Evolutionary conservation across 768 basidiomycete genomes (phyloP).

Genomic region (Aureoboletus auriporus): DNA sequence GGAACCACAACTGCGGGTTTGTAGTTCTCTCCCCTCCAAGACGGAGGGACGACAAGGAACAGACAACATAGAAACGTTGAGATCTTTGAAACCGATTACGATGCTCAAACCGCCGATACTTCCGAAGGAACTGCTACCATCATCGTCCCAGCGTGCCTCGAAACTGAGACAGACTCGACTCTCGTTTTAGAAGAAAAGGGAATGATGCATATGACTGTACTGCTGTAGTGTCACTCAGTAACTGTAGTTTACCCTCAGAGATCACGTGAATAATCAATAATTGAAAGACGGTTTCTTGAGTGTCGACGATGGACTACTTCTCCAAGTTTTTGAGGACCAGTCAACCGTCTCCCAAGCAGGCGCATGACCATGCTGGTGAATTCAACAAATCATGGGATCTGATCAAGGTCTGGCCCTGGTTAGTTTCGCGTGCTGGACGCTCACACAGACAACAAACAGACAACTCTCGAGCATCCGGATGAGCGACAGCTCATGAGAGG

Average conservation of each 20-base stretch:
- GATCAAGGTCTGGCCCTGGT: conserved; percentile 52
- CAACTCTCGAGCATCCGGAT: conserved; percentile 82
- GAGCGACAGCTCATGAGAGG: conserved; percentile 83
- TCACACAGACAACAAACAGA: conserved; percentile 40
- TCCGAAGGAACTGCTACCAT: conserved; percentile 22
- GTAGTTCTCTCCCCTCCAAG: conserved; percentile 8
- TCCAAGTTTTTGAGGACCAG: conserved; percentile 63
- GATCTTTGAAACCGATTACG: conserved; percentile 29
- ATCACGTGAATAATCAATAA: conserved; percentile 13
- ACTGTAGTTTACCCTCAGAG: neutral
- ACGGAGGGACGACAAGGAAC: neutral
- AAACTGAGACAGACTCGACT: conserved; percentile 22
- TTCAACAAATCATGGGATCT: conserved; percentile 74
- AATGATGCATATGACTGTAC: too few species aligned
- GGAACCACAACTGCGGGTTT: conserved; percentile 4
- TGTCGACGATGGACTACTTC: conserved; percentile 71
- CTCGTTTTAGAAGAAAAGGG: conserved; percentile 6
- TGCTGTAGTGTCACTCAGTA: too few species aligned
- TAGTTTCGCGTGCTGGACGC: neutral
- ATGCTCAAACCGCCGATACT: conserved; percentile 25
- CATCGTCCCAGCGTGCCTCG: conserved; percentile 1
- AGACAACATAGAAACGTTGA: neutral
- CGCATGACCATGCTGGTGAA: conserved; percentile 65
- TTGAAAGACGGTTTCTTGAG: neutral
- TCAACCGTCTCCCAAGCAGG: conserved; percentile 44